A percentile compares a stretch with the other conserved stretches of the same genome.
phyloP scores from a whole-genome alignment of 2,329 filamentous ascomycete genomes.

The Cladobotryum protrusum region DNA sequence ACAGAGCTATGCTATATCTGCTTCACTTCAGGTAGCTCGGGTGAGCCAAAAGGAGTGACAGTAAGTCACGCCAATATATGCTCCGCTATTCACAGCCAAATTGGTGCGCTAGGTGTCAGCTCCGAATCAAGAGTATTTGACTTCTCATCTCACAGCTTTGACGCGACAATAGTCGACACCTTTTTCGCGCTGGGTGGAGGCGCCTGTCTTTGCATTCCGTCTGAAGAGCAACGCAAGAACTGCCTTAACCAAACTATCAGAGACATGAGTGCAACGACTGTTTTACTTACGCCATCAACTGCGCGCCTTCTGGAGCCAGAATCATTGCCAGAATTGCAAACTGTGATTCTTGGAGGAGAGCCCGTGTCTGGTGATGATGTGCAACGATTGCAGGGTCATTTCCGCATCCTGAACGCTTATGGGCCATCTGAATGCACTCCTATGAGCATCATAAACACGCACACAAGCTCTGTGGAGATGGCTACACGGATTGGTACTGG shows the following conservation, averaged over 20 bases:
- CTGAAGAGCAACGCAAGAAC: background rate
- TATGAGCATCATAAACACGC: background rate
- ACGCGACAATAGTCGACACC: constrained; percentile 6
- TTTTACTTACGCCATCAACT: constrained; percentile 1
- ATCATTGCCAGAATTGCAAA: background rate
- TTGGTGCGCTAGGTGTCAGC: constrained; percentile 14
- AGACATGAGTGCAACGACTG: background rate
- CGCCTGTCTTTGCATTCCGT: constrained; percentile 3
- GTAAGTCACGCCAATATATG: constrained; percentile 35
- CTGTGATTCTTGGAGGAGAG: background rate
- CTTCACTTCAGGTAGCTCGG: constrained; percentile 52
- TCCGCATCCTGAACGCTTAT: constrained; percentile 10
- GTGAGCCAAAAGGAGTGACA: constrained; percentile 47
- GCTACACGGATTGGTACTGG: constrained; percentile 5
- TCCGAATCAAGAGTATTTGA: constrained; percentile 7
- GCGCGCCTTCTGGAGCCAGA: constrained; percentile 3
- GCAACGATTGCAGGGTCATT: background rate
- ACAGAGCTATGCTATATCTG: constrained; percentile 31
- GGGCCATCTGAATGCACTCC: constrained; percentile 11
- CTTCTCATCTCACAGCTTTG: constrained; percentile 15
- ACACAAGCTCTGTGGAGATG: background rate
- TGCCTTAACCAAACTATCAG: background rate
- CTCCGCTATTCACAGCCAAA: constrained; percentile 33
- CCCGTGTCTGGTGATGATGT: background rate
- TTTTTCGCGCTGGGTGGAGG: constrained; percentile 11